These are phyloP conservation scores for Teratosphaeria viscida DNA, from an alignment of 2,329 filamentous ascomycete genomes.

Conservation along the genomic window DNA sequence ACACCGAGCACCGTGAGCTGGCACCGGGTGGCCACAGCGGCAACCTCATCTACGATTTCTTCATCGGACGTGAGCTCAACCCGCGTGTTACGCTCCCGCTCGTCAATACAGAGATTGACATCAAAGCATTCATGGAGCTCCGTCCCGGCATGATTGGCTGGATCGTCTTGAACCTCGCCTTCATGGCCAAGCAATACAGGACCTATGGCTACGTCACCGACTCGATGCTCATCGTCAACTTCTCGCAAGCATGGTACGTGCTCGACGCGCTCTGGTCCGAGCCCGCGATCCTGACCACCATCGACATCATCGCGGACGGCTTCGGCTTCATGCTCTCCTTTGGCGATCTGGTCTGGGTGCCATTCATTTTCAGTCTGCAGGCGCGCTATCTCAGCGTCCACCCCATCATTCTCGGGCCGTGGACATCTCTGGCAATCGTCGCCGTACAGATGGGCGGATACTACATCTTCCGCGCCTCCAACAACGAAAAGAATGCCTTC, in stretches of 20 bases:
- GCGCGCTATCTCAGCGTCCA: constrained; percentile 74
- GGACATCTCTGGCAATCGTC: constrained; percentile 54
- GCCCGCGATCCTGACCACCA: constrained; percentile 78
- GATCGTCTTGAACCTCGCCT: constrained; percentile 75
- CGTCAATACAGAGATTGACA: constrained; percentile 67
- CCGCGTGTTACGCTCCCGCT: constrained; percentile 70
- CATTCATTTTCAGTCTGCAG: constrained; percentile 78
- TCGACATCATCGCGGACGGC: constrained; percentile 86
- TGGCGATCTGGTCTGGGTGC: constrained; percentile 86
- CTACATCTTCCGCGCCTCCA: constrained; percentile 84
- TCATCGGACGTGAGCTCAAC: constrained; percentile 91
- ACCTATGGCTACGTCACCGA: constrained; percentile 75
- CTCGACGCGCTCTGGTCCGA: constrained; percentile 83
- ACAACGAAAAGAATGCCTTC: constrained; percentile 92
- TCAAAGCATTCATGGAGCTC: constrained; percentile 83
- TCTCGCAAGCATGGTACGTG: constrained; percentile 71
- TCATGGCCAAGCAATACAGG: constrained; percentile 78
- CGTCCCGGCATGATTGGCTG: constrained; percentile 87
- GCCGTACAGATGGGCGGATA: constrained; percentile 64
- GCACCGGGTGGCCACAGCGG: constrained; percentile 72
- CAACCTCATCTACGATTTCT: constrained; percentile 90
- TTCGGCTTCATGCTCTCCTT: constrained; percentile 94
- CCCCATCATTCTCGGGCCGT: constrained; percentile 64
- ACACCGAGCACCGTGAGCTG: constrained; percentile 63
- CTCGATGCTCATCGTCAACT: constrained; percentile 68